Conservation (phyloP, 257 asterid species). For the Henckelia pumila region DNA sequence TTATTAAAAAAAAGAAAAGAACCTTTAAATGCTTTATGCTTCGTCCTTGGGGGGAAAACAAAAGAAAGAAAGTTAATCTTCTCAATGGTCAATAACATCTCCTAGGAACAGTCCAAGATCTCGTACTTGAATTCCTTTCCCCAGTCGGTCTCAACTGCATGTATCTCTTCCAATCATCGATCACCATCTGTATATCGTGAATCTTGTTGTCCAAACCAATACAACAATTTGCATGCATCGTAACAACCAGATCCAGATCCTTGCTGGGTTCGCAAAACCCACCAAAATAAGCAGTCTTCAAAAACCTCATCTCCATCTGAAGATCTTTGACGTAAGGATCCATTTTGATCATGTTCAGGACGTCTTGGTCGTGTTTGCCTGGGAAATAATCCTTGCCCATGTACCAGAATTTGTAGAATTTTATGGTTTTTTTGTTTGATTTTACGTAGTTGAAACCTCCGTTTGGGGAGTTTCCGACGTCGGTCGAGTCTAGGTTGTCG, state of each 20-base stretch:
- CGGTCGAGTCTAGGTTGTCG: constrained; percentile 25
- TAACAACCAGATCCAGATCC: constrained; percentile 44
- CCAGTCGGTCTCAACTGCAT: constrained; percentile 6
- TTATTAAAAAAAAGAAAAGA: too few species aligned
- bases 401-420: constrained; percentile 60
- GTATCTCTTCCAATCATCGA: constrained; percentile 55
- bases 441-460: constrained; percentile 63
- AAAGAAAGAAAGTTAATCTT: too few species aligned
- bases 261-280: constrained; percentile 60
- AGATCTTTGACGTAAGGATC: constrained; percentile 30
- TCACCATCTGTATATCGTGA: constrained; percentile 45
- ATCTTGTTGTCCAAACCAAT: constrained; percentile 51
- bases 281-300: constrained; percentile 54
- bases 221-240: constrained; percentile 78
- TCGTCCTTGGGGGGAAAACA: too few species aligned
- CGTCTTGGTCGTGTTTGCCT: constrained; percentile 60
- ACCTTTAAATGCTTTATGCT: too few species aligned
- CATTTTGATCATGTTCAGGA: constrained; percentile 44
- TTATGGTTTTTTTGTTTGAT: constrained; percentile 41
- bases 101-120: constrained; percentile 52
- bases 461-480: constrained; percentile 45
- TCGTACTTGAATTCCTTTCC: constrained; percentile 23
- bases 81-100: constrained; percentile 33
- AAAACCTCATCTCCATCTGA: constrained; percentile 46
- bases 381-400: constrained; percentile 32